phyloP scores from a whole-genome alignment of 306 rosid genomes.

The Trichosanthes cucumerina region DNA sequence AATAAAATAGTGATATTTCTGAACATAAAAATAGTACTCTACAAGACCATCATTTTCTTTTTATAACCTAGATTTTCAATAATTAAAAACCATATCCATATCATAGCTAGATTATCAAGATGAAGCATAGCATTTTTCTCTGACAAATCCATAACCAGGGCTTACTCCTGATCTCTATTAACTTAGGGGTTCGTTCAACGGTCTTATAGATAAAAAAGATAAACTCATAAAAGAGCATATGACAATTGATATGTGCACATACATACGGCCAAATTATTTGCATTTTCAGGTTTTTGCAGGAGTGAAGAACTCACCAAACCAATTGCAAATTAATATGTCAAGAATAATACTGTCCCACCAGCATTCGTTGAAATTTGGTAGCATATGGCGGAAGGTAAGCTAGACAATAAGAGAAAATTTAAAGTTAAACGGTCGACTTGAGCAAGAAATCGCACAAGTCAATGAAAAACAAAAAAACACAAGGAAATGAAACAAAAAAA shows the following conservation, averaged over 20 bases:
- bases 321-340: slow-evolving; percentile 92
- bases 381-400: slow-evolving; percentile 96
- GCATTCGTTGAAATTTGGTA: slow-evolving; percentile 96
- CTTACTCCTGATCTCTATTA: not conserved
- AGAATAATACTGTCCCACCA: slow-evolving; percentile 99
- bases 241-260: not conserved
- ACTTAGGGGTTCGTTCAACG: not conserved
- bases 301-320: slow-evolving; percentile 71
- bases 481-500: slow-evolving; percentile 9
- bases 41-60: not conserved
- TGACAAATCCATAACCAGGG: not conserved
- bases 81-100: not conserved
- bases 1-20: not conserved
- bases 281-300: not conserved
- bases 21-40: not conserved
- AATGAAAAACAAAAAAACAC: not conserved
- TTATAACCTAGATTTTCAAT: not conserved
- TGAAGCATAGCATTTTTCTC: not conserved
- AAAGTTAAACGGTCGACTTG: not conserved
- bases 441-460: not conserved
- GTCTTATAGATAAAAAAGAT: not conserved
- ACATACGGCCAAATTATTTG: not conserved
- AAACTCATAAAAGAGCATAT: not conserved
- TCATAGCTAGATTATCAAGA: not conserved
- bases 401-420: slow-evolving; percentile 20